Conservation (phyloP, 2,329 filamentous ascomycete genomes). For the Calonectria crousiana region DNA sequence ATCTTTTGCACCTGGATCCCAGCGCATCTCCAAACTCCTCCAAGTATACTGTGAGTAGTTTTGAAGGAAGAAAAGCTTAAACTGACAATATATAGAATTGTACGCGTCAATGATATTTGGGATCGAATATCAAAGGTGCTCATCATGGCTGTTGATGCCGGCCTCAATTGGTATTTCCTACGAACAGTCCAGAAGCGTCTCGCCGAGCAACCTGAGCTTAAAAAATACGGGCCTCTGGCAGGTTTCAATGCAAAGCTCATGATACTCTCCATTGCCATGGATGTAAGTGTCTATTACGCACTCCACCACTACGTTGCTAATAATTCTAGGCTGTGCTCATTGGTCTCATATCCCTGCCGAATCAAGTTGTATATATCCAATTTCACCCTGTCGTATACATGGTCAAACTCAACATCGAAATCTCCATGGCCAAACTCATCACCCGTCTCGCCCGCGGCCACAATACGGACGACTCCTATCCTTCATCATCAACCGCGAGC, state of each 20-base stretch:
- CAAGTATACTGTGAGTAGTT: slow-evolving; percentile 47
- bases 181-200: slow-evolving; percentile 59
- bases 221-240: slow-evolving; percentile 63
- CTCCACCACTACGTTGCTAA: too few relatives aligned
- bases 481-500: background rate
- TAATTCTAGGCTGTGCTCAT: slow-evolving; percentile 41
- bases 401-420: slow-evolving; percentile 57
- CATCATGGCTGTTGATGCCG: slow-evolving; percentile 62
- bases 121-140: slow-evolving; percentile 65
- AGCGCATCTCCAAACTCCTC: slow-evolving; percentile 53
- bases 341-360: slow-evolving; percentile 49
- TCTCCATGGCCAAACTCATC: slow-evolving; percentile 62
- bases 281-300: slow-evolving; percentile 47
- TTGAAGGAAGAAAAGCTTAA: fast-evolving
- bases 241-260: slow-evolving; percentile 64
- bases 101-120: slow-evolving; percentile 63
- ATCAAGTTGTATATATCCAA: slow-evolving; percentile 57
- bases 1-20: slow-evolving; percentile 69
- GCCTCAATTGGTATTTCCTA: slow-evolving; percentile 67
- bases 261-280: slow-evolving; percentile 62
- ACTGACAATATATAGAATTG: slow-evolving; percentile 38
- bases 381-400: slow-evolving; percentile 66
- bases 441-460: slow-evolving; percentile 28
- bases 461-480: background rate
- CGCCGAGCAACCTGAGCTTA: slow-evolving; percentile 58